These are phyloP conservation scores for Intubia oerlemansii DNA, from an alignment of 2,329 filamentous ascomycete species.

Conservation along the genomic window DNA sequence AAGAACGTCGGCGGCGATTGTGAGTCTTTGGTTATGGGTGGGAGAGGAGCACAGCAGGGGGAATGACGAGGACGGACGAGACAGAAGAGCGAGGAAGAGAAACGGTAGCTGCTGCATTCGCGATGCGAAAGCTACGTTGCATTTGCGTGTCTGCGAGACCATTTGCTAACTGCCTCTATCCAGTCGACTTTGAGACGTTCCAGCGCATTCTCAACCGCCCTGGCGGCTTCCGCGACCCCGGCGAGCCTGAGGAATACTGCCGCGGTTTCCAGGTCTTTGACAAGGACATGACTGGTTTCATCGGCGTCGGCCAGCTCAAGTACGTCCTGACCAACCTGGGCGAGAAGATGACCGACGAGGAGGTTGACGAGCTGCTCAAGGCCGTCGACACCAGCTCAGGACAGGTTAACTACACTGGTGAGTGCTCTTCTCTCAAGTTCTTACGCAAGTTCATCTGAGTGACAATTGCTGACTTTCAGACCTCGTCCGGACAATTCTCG, in stretches of 20 bases:
- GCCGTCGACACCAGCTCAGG: conserved; percentile 89
- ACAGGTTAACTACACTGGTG: conserved; percentile 95
- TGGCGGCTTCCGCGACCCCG: conserved; percentile 92
- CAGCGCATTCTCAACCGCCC: conserved; percentile 91
- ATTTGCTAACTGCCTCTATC: background rate
- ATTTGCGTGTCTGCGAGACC: too few relatives aligned
- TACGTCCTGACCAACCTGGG: conserved; percentile 96
- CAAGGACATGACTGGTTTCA: conserved; percentile 96
- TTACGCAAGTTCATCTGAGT: background rate
- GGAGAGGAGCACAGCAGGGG: background rate
- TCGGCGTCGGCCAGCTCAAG: conserved; percentile 90
- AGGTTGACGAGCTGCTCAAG: conserved; percentile 97
- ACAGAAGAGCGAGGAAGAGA: too few relatives aligned
- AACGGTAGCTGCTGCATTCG: too few relatives aligned
- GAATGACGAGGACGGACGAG: background rate
- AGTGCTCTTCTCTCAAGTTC: conserved; percentile 11
- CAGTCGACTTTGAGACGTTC: conserved; percentile 97
- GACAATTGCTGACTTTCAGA: conserved; percentile 23
- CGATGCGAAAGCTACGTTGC: too few relatives aligned
- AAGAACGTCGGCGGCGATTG: conserved; percentile 77
- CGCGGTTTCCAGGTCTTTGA: conserved; percentile 98
- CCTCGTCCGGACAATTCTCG: conserved; percentile 68
- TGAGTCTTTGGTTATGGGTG: conserved; percentile 30
- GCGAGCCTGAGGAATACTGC: conserved; percentile 95
- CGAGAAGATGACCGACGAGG: conserved; percentile 98